Evolutionary conservation across 495 filamentous ascomycete genomes (phyloP), one percentile per base, ranked within the genome.

Genomic region (Geopyxis carbonaria): DNA sequence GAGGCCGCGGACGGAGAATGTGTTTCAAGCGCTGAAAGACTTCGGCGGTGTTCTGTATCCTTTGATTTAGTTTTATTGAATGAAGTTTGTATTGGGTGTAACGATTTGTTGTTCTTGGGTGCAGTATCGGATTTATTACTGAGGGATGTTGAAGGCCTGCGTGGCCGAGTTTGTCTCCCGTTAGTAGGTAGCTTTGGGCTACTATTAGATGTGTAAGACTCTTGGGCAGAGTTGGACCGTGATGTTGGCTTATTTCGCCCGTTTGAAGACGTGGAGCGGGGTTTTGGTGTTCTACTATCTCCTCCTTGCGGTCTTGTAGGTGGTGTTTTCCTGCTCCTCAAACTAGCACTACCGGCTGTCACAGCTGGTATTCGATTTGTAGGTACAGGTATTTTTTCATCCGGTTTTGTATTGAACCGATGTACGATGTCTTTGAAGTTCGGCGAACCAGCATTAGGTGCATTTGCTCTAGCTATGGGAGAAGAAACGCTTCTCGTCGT

Each of bases 371-470:
- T 56, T 21, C 51, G 35, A 45, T 56, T 56, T 25, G 52, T 56
- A 21, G 52, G 52, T 24, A 47, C 42, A 8, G 70, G 70, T 9
- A 69, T 60, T 25, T 70, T 56, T 38, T 69, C 61, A 48, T 74
- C 69, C 20, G 60, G 52, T 32, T 58, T 66, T 32, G 69, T 66
- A 49, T 77, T 71, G 57, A 77, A 76, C 22, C 63, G 67, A 53
- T 70, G 68, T 31, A 75, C 61, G 15, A 77, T 64, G 30, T 76
- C 67, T 57, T 69, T 71, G 52, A 76, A 72, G 9, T 56, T 55
- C 9, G 68, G 67, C 4, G 69, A 57, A 46, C 70, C 62, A 21
- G 45, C 41, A 42, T 52, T 40, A 22, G 35, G 2, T 16, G 44
- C 14, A 49, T 27, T 39, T 23, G 47, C 18, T 23, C 37, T 39